Percentiles rank a stretch among this genome's conserved stretches.
phyloP scores from a whole-genome alignment of 495 filamentous ascomycete species.

The Endocarpon pusillum region DNA sequence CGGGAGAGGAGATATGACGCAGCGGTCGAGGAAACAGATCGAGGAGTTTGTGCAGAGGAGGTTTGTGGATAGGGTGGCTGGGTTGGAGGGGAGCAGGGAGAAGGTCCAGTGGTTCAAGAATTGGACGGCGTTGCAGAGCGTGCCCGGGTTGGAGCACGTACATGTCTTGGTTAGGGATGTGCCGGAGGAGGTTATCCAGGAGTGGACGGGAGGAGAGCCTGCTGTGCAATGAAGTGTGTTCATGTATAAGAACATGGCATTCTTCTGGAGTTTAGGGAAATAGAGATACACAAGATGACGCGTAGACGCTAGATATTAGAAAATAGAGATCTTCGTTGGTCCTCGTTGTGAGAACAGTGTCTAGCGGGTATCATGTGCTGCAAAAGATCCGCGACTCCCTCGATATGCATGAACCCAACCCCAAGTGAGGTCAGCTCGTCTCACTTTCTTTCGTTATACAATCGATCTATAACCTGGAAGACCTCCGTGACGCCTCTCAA shows the following conservation, averaged over 20 bases:
- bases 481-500: conserved; percentile 73
- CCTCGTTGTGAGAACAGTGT: too few species aligned
- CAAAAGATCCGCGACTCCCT: too few species aligned
- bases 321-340: too few species aligned
- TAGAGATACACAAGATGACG: too few species aligned
- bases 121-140: conserved; percentile 76
- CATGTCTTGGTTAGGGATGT: conserved; percentile 52
- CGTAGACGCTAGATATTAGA: too few species aligned
- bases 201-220: conserved; percentile 35
- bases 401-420: too few species aligned
- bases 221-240: conserved; percentile 1
- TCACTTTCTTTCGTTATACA: conserved; percentile 53
- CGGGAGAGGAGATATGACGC: conserved; percentile 54
- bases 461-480: conserved; percentile 73
- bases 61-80: conserved; percentile 44
- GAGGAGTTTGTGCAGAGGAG: conserved; percentile 46
- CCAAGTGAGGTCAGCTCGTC: too few species aligned
- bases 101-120: conserved; percentile 87
- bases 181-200: conserved; percentile 35
- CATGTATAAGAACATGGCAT: too few species aligned
- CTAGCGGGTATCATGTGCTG: too few species aligned
- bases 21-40: conserved; percentile 42
- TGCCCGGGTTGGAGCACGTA: conserved; percentile 63
- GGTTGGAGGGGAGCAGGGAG: conserved; percentile 20
- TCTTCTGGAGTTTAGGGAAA: too few species aligned